phyloP scores from a whole-genome alignment of 1,284 basidiomycete genomes.

The Coriolopsis trogii region DNA sequence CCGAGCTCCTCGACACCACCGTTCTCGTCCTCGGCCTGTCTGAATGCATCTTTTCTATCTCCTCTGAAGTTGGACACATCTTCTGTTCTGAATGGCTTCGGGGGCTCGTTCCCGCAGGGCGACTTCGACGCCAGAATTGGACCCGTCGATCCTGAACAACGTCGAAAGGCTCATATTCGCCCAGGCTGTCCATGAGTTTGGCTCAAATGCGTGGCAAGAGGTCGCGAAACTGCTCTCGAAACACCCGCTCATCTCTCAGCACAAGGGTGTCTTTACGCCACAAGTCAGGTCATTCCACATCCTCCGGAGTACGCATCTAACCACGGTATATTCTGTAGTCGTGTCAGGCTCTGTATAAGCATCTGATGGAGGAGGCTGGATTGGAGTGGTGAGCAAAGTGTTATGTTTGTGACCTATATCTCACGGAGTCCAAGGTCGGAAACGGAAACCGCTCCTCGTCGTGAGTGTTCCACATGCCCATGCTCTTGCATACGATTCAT shows the following conservation, averaged over 20 bases:
- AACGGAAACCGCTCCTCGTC: conserved; percentile 20
- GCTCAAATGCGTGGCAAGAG: conserved; percentile 71
- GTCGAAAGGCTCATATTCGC: conserved; percentile 77
- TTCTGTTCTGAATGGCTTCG: conserved; percentile 8
- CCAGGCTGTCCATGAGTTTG: conserved; percentile 85
- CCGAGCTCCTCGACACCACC: background rate
- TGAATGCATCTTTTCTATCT: conserved; percentile 12
- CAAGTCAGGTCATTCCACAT: conserved; percentile 49
- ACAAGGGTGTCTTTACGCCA: conserved; percentile 67
- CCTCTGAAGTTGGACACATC: conserved; percentile 1
- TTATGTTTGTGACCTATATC: too few relatives aligned
- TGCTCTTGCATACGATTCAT: background rate
- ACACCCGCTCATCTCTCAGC: conserved; percentile 67
- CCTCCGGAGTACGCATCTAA: conserved; percentile 2
- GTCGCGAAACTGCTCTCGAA: conserved; percentile 69
- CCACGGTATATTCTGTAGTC: conserved; percentile 46
- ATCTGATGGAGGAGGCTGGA: conserved; percentile 69
- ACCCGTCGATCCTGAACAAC: conserved; percentile 41
- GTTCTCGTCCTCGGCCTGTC: background rate
- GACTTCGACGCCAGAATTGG: conserved; percentile 19
- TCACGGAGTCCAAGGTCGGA: conserved; percentile 26
- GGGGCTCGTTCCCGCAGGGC: conserved; percentile 11
- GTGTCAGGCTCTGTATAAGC: conserved; percentile 67
- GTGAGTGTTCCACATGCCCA: conserved; percentile 13
- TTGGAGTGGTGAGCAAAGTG: conserved; percentile 63